phyloP scores from a whole-genome alignment of 2,329 filamentous ascomycete genomes.

The Juglanconis oblonga region DNA sequence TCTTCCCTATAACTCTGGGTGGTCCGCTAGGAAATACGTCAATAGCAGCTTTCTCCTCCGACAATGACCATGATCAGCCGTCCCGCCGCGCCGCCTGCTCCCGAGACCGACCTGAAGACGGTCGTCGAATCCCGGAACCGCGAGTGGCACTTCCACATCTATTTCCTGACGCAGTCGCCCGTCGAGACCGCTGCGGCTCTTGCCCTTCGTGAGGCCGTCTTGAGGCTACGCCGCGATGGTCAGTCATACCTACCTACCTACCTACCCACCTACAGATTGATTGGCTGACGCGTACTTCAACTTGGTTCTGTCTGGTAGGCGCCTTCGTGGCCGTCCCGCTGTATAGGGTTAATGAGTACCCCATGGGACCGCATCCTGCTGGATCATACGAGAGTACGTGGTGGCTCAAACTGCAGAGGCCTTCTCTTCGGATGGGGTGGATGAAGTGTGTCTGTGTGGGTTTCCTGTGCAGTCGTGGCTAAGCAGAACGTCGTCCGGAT shows the following conservation, averaged over 20 bases:
- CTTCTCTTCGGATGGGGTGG: not conserved
- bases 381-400: constrained; percentile 33
- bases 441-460: not conserved
- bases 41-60: too few relatives aligned
- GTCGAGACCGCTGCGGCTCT: constrained; percentile 30
- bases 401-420: too few relatives aligned
- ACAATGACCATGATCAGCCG: constrained; percentile 19
- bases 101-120: constrained; percentile 27
- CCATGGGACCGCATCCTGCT: constrained; percentile 32
- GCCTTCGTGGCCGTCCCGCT: constrained; percentile 33
- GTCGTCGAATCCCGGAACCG: constrained; percentile 28
- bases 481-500: not conserved
- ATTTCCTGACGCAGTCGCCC: constrained; percentile 31
- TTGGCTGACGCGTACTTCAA: not conserved
- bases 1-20: too few relatives aligned
- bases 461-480: not conserved
- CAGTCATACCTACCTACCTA: not conserved
- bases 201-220: constrained; percentile 30
- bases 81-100: constrained; percentile 15
- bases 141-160: constrained; percentile 35
- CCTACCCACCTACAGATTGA: too few relatives aligned
- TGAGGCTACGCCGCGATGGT: constrained; percentile 32
- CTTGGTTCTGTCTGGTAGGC: constrained; percentile 22
- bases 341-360: constrained; percentile 30
- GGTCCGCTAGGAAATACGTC: too few relatives aligned